phyloP scores from a whole-genome alignment of 352 stramenopile species.

The Phytophthora foliorum region DNA sequence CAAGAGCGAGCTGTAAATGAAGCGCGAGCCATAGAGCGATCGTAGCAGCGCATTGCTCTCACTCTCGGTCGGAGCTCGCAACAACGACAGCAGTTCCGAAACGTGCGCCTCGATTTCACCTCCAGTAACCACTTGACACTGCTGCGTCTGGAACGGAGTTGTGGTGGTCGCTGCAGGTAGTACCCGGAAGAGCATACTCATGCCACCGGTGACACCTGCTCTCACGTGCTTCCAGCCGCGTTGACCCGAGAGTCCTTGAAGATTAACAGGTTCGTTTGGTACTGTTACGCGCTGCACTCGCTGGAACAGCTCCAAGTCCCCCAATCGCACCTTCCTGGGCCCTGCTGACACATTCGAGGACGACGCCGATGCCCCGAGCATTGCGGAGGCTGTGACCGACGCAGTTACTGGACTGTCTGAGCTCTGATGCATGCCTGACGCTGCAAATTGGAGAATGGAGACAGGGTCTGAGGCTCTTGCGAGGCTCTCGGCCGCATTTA shows the following conservation, averaged over 20 bases:
- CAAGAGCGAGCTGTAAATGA: slow-evolving; percentile 48
- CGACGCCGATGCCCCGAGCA: slow-evolving; percentile 16
- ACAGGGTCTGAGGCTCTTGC: not conserved
- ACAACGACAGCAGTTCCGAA: slow-evolving; percentile 24
- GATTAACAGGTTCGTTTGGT: slow-evolving; percentile 20
- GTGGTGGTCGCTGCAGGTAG: not conserved
- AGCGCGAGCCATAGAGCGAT: slow-evolving; percentile 21
- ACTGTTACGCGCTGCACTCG: slow-evolving; percentile 29
- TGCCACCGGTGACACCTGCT: slow-evolving; percentile 6
- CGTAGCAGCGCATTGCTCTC: slow-evolving; percentile 38
- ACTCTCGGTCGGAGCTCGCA: slow-evolving; percentile 37
- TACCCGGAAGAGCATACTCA: slow-evolving; percentile 23
- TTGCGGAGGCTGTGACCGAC: slow-evolving; percentile 3
- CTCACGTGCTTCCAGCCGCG: slow-evolving; percentile 30
- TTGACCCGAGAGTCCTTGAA: slow-evolving; percentile 7
- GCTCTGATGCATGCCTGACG: slow-evolving; percentile 22
- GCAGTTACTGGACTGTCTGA: slow-evolving; percentile 23
- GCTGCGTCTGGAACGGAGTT: slow-evolving; percentile 7
- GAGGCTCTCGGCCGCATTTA: not conserved
- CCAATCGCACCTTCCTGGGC: slow-evolving; percentile 23
- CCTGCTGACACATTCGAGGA: slow-evolving; percentile 25
- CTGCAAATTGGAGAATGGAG: slow-evolving; percentile 42
- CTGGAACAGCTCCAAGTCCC: slow-evolving; percentile 36
- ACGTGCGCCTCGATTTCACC: slow-evolving; percentile 25
- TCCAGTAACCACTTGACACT: slow-evolving; percentile 29